Evolutionary conservation across 257 asterid species (phyloP), one percentile per base, ranked within the genome.

Genomic region (Solanum medicagineum): DNA sequence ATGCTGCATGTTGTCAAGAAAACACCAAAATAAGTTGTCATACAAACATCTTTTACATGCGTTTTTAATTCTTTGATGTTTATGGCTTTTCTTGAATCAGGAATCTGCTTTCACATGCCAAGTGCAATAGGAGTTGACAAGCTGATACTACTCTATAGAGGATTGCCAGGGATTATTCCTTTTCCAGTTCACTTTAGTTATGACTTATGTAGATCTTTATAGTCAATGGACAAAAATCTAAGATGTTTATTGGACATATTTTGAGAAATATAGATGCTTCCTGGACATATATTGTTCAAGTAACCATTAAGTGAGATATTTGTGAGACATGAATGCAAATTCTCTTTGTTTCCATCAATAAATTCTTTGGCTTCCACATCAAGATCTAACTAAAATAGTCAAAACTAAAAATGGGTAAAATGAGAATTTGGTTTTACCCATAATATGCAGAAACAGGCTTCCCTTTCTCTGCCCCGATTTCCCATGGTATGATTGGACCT

Each of bases 381-480:
- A 49, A 74, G 62, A 49, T 75, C 62, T 49, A 24, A 75, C 45
- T 26, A 75, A 47, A 75, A 14, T 49, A 49, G 60, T 77, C 63
- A 51, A 32, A 77, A 51, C 63, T 51, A 24, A 77, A 77, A 51
- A 8, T 77, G 82, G 60, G 63, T 3, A 51, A 75, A 24, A 51
- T 81, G 84, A 19, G 65, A 73, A 29, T 59, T 32, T 14, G 59
- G 62, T 29, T 81, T 89, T 94, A 97, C 99, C 99, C 99, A 56
- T 95, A 95, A 91, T 94, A 92, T 29, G 98, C 99, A 86, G 99
- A 95, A 86, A 97, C 97, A 2, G 98, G 95, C 77, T 87, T 93
- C 84, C 99, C 98, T 92, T 91, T 93, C 94, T 94, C 98, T 22
- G 98, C 98, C 55, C 99, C 99, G 86, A 97, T 95, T 92, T 97